Evolutionary conservation across 495 filamentous ascomycete species (phyloP), one percentile per base, ranked within the genome.

Genomic region (Penicillium coprophilum): DNA sequence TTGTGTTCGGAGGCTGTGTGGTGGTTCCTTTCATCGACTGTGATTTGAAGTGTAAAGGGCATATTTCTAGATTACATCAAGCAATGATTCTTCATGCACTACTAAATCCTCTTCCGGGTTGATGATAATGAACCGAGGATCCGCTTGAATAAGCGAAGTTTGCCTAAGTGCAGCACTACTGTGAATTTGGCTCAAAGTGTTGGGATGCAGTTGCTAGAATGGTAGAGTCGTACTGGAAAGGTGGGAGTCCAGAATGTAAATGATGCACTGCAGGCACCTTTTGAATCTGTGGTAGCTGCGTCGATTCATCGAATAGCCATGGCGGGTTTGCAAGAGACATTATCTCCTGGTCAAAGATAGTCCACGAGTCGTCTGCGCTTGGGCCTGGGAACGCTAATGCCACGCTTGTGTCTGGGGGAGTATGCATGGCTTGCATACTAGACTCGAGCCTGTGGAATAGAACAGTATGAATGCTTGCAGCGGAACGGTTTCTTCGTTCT

Each of bases 321-420:
- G 67, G 60, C 28, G 64, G 67, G 23, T 70, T 70, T 21, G 69
- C 67, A 8, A 74, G 58, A n/a, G 62, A 57, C 61, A 74, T 64
- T 21, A 70, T 73, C 17, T 72, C 68, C 47, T 75, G 69, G 36
- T 76, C 73, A 27, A 76, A 76, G 32, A 76, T 73, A 5, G 70
- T 64, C 71, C 71, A 75, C 6, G 71, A 68, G 23, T 63, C 63
- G 39, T 76, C 69, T 20, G 57, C 46, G 8, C 46, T 55, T 3
- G 62, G 59, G 2, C 40, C 55, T 6, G 70, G 57, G 21, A 73
- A 57, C 6, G 60, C 51, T n/a, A 70, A 46, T 34, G 52, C 64
- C 2, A 60, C 49, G 27, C 64, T 61, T 17, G 65, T 64, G 30
- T 69, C 58, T 8, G 67, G 71, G 3, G 71, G 73, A 2, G 70